These are phyloP conservation scores for Boletus pseudopeckii DNA, from an alignment of 768 basidiomycete genomes.

Conservation along the genomic window DNA sequence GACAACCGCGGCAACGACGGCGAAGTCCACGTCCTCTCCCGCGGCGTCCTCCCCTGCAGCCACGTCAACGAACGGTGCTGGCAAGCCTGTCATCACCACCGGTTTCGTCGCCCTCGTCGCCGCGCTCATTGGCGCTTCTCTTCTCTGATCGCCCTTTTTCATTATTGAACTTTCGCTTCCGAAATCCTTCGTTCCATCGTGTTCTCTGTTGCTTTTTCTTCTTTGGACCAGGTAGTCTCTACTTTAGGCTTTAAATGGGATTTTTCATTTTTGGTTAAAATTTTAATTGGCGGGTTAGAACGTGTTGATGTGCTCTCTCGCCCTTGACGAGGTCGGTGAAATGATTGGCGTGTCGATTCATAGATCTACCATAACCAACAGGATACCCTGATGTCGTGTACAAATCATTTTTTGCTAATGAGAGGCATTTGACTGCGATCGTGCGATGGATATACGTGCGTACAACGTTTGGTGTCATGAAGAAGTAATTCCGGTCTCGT, in stretches of 20 bases:
- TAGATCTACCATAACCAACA: not conserved
- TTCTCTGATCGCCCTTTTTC: slow-evolving; percentile 13
- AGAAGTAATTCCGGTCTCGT: not conserved
- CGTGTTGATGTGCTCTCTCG: not conserved
- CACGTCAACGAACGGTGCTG: slow-evolving; percentile 16
- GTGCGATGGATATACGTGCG: not conserved
- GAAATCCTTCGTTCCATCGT: not conserved
- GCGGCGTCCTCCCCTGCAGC: not conserved
- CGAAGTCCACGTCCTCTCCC: not conserved
- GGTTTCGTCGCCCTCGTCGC: slow-evolving; percentile 22
- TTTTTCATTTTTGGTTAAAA: not conserved
- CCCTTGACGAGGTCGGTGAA: slow-evolving; percentile 8
- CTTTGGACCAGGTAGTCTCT: not conserved
- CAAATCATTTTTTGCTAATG: not conserved
- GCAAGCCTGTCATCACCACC: slow-evolving; percentile 23
- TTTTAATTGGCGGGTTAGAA: not conserved
- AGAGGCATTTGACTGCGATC: not conserved
- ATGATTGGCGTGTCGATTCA: not conserved
- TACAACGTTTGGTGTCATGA: not conserved
- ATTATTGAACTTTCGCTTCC: not conserved
- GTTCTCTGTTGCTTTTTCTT: not conserved
- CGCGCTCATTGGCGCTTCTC: slow-evolving; percentile 18
- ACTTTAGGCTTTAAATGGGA: not conserved
- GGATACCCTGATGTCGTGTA: slow-evolving; percentile 1
- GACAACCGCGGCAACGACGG: not conserved